Conservation (phyloP, 805 yeast genomes). For the Saccharomycopsis selenospora region DNA sequence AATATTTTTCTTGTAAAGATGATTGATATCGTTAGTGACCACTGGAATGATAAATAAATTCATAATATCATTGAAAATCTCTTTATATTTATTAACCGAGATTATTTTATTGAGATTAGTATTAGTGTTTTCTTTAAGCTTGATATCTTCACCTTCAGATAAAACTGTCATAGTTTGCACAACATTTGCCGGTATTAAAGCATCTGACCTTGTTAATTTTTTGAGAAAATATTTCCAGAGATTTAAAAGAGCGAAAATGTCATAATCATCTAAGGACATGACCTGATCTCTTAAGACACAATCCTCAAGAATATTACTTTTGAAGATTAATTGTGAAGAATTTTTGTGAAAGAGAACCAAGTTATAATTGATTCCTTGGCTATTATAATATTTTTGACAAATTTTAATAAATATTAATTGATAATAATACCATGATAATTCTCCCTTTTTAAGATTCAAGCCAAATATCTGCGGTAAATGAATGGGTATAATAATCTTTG, state of each 20-base stretch:
- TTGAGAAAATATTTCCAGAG: conserved; percentile 38
- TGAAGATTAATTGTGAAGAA: conserved; percentile 5
- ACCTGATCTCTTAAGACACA: conserved; percentile 42
- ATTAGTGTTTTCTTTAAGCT: conserved; percentile 32
- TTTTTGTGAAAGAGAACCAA: conserved; percentile 16
- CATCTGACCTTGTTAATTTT: conserved; percentile 29
- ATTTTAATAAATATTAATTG: conserved; percentile 19
- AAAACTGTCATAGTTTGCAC: conserved; percentile 35
- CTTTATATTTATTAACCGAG: conserved; percentile 28
- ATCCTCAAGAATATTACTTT: conserved; percentile 25
- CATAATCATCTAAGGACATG: conserved; percentile 49
- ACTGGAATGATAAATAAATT: conserved; percentile 29
- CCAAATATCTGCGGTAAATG: conserved; percentile 30
- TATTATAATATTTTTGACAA: conserved; percentile 11
- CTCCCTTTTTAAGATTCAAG: conserved; percentile 4
- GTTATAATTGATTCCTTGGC: conserved; percentile 1
- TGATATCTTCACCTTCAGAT: conserved; percentile 5
- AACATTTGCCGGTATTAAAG: conserved; percentile 37
- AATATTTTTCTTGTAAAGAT: conserved; percentile 37
- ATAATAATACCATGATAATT: conserved; percentile 22
- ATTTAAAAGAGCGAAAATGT: conserved; percentile 44
- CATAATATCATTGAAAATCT: conserved; percentile 23
- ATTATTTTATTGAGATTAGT: conserved; percentile 32
- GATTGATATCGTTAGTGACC: conserved; percentile 37
- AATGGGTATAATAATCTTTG: conserved; percentile 37